These are phyloP conservation scores for Vanderwaltozyma tropicalis DNA, from an alignment of 805 yeast species.

Conservation along the genomic window DNA sequence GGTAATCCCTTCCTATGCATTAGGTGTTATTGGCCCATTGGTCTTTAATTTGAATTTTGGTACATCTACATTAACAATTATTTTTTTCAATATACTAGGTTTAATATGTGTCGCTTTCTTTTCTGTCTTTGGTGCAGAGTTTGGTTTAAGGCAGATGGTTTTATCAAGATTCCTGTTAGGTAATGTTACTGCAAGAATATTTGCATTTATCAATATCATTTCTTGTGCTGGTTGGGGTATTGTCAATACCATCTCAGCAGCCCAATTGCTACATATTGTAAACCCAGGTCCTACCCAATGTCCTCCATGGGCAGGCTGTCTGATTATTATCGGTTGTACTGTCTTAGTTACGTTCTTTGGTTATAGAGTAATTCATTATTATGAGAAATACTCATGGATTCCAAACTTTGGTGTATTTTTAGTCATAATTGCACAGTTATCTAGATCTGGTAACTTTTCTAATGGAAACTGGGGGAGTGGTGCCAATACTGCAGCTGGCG, in stretches of 20 bases:
- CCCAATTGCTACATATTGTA: conserved; percentile 69
- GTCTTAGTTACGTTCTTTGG: conserved; percentile 76
- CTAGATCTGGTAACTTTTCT: conserved; percentile 52
- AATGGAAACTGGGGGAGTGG: conserved; percentile 47
- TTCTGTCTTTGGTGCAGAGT: conserved; percentile 72
- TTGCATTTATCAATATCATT: conserved; percentile 64
- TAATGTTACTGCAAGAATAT: conserved; percentile 59
- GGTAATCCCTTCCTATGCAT: conserved; percentile 73
- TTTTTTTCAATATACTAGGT: conserved; percentile 69
- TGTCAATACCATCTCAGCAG: conserved; percentile 80
- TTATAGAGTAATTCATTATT: conserved; percentile 66
- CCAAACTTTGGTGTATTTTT: conserved; percentile 66
- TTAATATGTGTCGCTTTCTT: conserved; percentile 68
- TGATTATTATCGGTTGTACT: conserved; percentile 58
- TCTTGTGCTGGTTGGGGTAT: conserved; percentile 95
- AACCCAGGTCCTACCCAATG: conserved; percentile 41
- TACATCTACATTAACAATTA: conserved; percentile 53
- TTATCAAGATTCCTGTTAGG: conserved; percentile 72
- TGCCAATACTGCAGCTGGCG: conserved; percentile 59
- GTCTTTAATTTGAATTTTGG: conserved; percentile 62
- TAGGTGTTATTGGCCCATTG: conserved; percentile 62
- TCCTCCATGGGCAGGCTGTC: conserved; percentile 88
- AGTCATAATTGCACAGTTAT: conserved; percentile 67
- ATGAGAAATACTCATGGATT: conserved; percentile 82
- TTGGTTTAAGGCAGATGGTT: conserved; percentile 83